Evolutionary conservation across 495 filamentous ascomycete genomes (phyloP).

Genomic region (Xylaria grammica): DNA sequence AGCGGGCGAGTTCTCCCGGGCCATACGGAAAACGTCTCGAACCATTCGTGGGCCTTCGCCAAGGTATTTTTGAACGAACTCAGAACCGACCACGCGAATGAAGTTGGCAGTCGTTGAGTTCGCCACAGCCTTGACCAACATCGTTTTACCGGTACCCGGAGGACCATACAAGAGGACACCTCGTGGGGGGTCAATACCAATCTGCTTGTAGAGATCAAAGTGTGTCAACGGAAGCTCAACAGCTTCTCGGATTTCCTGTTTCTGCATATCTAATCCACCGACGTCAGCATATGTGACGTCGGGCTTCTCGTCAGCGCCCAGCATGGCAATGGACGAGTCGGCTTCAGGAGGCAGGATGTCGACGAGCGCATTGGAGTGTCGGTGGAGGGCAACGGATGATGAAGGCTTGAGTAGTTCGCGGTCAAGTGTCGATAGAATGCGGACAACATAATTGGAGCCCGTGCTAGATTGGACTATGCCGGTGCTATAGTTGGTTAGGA

Average conservation of each 20-base stretch:
- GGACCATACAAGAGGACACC: slow-evolving; percentile 96
- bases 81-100: slow-evolving; percentile 96
- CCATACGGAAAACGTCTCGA: slow-evolving; percentile 98
- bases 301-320: slow-evolving; percentile 94
- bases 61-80: slow-evolving; percentile 98
- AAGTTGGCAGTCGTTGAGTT: slow-evolving; percentile 98
- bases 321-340: slow-evolving; percentile 98
- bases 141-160: slow-evolving; percentile 97
- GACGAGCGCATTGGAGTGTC: slow-evolving; percentile 97
- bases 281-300: slow-evolving; percentile 99
- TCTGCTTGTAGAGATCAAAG: slow-evolving; percentile 98
- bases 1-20: slow-evolving; percentile 93
- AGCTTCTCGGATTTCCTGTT: slow-evolving; percentile 97
- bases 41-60: slow-evolving; percentile 99
- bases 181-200: slow-evolving; percentile 95
- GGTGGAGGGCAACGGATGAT: slow-evolving; percentile 94
- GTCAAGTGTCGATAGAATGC: slow-evolving; percentile 96
- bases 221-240: slow-evolving; percentile 96
- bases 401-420: slow-evolving; percentile 97
- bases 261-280: slow-evolving; percentile 98
- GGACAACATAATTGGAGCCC: slow-evolving; percentile 98
- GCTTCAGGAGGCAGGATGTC: slow-evolving; percentile 98
- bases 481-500: slow-evolving; percentile 63
- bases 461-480: slow-evolving; percentile 98
- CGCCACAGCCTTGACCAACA: slow-evolving; percentile 97